Base-by-base conservation (phyloP, 495 filamentous ascomycete genomes). In the Penicillium pulvis region DNA sequence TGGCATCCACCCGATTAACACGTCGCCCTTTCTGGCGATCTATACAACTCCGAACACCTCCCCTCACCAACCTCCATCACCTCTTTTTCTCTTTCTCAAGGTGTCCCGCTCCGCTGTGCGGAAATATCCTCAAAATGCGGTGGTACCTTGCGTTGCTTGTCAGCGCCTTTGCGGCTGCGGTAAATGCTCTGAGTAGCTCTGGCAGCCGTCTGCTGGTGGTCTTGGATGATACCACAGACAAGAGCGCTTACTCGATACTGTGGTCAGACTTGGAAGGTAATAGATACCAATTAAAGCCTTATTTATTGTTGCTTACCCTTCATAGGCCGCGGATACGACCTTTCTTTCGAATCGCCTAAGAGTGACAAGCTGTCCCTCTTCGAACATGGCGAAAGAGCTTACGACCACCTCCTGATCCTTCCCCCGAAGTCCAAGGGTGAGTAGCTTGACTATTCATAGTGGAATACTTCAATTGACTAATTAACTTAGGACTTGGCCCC, bases 341-440 rank as follows among this genome's bases (percentile, higher is more conserved):
- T 95, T 53, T 76, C 83, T 26, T 90, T 91, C 72, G 86, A 92
- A 75, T 90, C 91, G 2, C 92, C 93, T 53, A 97, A 96, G 77
- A 88, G 83, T 73, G 86, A 94, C 42, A 78, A 82, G 61, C 81
- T 98, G 64, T 82, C 87, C 47, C 80, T 98, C 59, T 97, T 98
- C 80, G 76, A 85, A 67, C 86, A 90, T 60, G 95, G 94, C 71
- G 92, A 93, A 75, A 86, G 86, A 71, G 83, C 85, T 59, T 97
- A 92, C 72, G 94, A 97, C 78, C 93, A 98, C 68, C 74, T 97
- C 51, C 71, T 98, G 51, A 81, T 98, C 58, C 84, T 98, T 31
- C 94, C 94, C 24, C 81, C 88, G 17, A 93, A 90, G 75, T 85
- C 90, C 4, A 98, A 97, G 81, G 92, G 90, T 92, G 70, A 64